Base-by-base conservation (phyloP, 352 stramenopile species). In the Saprolegnia parasitica region DNA sequence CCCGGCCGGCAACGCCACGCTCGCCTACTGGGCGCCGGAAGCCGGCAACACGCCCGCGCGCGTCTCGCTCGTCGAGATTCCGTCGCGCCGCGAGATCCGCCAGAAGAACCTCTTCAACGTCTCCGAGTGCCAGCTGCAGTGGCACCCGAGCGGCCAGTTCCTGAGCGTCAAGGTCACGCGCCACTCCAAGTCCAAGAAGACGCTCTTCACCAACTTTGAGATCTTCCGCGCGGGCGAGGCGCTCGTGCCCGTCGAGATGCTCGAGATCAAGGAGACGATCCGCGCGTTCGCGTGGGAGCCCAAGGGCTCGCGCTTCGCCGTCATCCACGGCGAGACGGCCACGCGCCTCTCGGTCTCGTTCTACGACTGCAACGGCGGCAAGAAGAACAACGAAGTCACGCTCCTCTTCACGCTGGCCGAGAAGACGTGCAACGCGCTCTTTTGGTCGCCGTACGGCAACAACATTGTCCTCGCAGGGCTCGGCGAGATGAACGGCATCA, bases 81-180 rank as follows among this genome's bases (percentile, higher is more conserved):
- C 96, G 18, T 96, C 83, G 52, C 82, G 96, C 57, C 94, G 92
- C 32, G 95, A 98, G 71, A 81, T 99, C 49, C 91, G 96, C 46
- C 95, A 98, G 78, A 99, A 99, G 88, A 99, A 99, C 81, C 73
- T 99, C 42, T 98, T 99, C 78, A 98, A 98, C 73, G 95, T 99
- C 47, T 92, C 84, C 72, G 94, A 98, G 71, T 93, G 85, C 73
- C 89, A 95, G 75, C 88, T 99, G 77, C 89, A 96, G 56, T 98
- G 95, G 96, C 96, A 99, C 73, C 86, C 96, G 72, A 91, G 98
- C 70, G 97, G 97, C 66, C 92, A 97, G 50, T 98, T 94, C 79
- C 65, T 98, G 50, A 95, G 88, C 65, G 91, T 94, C 32, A 93
- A 94, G 74, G 89, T 95, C 23, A 94, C 85, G 56, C 84, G 87